Evolutionary conservation across 768 basidiomycete genomes (phyloP).

Genomic region (Lactifluus piperatus): DNA sequence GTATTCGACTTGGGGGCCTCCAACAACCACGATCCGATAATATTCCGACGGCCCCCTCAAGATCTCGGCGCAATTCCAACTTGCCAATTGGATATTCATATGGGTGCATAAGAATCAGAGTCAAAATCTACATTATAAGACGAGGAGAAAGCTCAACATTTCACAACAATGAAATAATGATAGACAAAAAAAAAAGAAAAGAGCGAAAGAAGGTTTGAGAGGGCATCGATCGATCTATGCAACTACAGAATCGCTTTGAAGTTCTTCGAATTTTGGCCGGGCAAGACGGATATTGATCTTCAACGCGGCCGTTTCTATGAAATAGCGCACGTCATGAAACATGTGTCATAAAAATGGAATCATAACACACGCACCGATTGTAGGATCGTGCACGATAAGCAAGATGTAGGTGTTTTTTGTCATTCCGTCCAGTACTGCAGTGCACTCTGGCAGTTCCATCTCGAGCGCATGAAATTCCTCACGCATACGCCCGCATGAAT

Average conservation of each 20-base stretch:
- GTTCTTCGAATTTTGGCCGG: conserved; percentile 79
- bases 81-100: neutral
- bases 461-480: conserved; percentile 83
- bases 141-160: neutral
- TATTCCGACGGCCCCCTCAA: neutral
- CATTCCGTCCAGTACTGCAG: conserved; percentile 85
- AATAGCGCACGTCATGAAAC: neutral
- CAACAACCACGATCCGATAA: no score
- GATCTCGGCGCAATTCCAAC: no score
- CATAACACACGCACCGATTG: conserved; percentile 53
- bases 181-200: neutral
- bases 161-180: conserved; percentile 13
- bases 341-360: no score
- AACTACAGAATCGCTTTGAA: conserved; percentile 55
- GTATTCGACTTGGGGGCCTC: no score
- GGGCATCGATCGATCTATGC: neutral
- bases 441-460: conserved; percentile 79
- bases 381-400: conserved; percentile 81
- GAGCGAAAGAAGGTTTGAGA: neutral
- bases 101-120: neutral
- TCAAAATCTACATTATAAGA: neutral
- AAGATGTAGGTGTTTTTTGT: conserved; percentile 91
- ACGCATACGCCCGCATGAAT: conserved; percentile 76
- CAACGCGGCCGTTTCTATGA: conserved; percentile 76
- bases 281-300: conserved; percentile 84